phyloP scores from a whole-genome alignment of 345 rosid species.

The Populus deltoides region DNA sequence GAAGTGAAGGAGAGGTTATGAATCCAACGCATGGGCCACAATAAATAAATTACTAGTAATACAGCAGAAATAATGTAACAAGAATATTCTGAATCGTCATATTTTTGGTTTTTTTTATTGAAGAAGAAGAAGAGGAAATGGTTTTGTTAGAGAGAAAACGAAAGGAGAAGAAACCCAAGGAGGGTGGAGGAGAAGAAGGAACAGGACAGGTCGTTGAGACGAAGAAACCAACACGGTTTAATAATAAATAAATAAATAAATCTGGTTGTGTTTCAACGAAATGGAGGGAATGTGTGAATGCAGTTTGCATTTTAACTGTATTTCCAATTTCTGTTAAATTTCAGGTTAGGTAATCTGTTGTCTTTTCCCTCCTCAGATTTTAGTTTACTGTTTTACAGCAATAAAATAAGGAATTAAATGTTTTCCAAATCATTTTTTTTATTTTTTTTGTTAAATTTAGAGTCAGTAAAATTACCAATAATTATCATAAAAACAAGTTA shows the following conservation, averaged over 20 bases:
- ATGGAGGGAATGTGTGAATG: background rate
- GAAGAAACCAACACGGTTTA: background rate
- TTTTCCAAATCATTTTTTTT: background rate
- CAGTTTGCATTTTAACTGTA: background rate
- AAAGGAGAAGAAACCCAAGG: background rate
- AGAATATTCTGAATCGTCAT: background rate
- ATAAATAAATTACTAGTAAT: conserved; percentile 6
- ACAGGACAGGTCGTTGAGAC: background rate
- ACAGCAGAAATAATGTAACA: too few relatives aligned
- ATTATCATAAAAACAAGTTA: background rate
- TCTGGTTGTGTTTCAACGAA: background rate
- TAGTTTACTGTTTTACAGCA: background rate
- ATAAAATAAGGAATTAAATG: background rate
- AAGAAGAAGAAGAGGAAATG: background rate
- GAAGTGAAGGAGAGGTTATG: conserved; percentile 50
- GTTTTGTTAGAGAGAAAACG: background rate
- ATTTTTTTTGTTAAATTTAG: background rate
- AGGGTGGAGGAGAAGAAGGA: background rate
- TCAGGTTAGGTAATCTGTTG: background rate
- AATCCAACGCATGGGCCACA: conserved; percentile 72
- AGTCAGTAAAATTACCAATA: background rate
- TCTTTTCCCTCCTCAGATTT: background rate
- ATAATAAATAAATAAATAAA: background rate
- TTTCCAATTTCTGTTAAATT: background rate
- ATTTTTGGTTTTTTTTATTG: background rate